These are phyloP conservation scores for Bruguiera hainesii DNA, from an alignment of 441 rosid genomes.

Conservation along the genomic window DNA sequence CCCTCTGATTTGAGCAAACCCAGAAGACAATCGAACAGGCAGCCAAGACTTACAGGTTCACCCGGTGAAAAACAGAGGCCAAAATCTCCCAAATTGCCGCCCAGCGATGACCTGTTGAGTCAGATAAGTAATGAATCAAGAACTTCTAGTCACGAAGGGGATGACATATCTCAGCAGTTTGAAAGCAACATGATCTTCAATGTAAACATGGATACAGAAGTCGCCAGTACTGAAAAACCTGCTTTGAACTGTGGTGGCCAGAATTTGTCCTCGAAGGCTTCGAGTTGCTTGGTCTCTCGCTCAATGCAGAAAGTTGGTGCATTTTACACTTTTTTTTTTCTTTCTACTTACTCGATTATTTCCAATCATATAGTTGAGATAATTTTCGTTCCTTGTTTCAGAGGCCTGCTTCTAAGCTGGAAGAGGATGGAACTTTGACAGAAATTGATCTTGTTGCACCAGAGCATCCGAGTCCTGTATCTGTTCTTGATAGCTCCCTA, in stretches of 20 bases:
- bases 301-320: conserved; percentile 44
- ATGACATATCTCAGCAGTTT: conserved; percentile 50
- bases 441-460: conserved; percentile 44
- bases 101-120: conserved; percentile 60
- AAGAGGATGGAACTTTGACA: conserved; percentile 44
- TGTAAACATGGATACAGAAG: conserved; percentile 40
- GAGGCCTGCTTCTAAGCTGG: conserved; percentile 41
- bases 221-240: conserved; percentile 34
- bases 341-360: conserved; percentile 10
- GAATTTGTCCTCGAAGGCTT: conserved; percentile 35
- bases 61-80: conserved; percentile 49
- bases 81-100: conserved; percentile 41
- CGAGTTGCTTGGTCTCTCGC: conserved; percentile 29
- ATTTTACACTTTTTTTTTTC: conserved; percentile 5
- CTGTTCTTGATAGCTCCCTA: conserved; percentile 64
- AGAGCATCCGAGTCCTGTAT: conserved; percentile 87
- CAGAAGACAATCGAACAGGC: conserved; percentile 46
- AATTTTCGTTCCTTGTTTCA: conserved; percentile 23
- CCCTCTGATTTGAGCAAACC: conserved; percentile 57
- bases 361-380: conserved; percentile 18
- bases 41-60: conserved; percentile 39
- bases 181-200: conserved; percentile 42
- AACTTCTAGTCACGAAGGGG: conserved; percentile 54
- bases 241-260: conserved; percentile 26
- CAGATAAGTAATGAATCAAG: conserved; percentile 57